Conservation (phyloP, 179 eudicot species). For the Silene vulgaris region DNA sequence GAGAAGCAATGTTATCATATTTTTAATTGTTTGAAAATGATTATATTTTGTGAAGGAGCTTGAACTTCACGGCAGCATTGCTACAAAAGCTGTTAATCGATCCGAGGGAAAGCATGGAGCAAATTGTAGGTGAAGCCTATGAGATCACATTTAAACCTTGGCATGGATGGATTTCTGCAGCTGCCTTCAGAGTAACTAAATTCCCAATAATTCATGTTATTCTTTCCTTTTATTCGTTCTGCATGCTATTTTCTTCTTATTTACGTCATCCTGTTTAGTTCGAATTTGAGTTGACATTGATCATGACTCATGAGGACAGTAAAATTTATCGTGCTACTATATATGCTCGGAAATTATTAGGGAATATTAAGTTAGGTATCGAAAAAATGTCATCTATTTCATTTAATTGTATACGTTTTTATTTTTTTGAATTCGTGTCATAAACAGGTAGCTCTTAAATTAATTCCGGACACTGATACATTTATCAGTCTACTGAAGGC, state of each 20-base stretch:
- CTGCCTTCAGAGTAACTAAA: constrained; percentile 57
- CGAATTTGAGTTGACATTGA: too few relatives aligned
- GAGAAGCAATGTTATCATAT: too few relatives aligned
- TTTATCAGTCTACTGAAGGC: constrained; percentile 41
- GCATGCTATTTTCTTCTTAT: too few relatives aligned
- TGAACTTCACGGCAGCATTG: constrained; percentile 63
- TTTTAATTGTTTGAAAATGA: neutral
- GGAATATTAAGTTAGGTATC: too few relatives aligned
- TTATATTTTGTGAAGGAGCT: constrained; percentile 34
- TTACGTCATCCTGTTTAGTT: too few relatives aligned
- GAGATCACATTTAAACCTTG: constrained; percentile 62
- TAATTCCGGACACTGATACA: constrained; percentile 62
- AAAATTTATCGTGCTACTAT: too few relatives aligned
- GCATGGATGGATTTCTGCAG: constrained; percentile 95
- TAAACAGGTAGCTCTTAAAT: constrained; percentile 64
- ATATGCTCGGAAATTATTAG: too few relatives aligned
- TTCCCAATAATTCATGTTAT: neutral
- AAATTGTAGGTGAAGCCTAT: constrained; percentile 63
- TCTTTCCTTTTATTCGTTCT: neutral
- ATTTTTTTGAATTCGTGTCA: too few relatives aligned
- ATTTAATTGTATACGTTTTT: too few relatives aligned
- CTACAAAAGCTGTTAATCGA: constrained; percentile 42
- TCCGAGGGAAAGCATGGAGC: constrained; percentile 52
- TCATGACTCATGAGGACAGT: too few relatives aligned
- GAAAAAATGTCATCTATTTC: too few relatives aligned